Evolutionary conservation across 2,329 filamentous ascomycete species (phyloP).

Genomic region (Aspergillus sp.): DNA sequence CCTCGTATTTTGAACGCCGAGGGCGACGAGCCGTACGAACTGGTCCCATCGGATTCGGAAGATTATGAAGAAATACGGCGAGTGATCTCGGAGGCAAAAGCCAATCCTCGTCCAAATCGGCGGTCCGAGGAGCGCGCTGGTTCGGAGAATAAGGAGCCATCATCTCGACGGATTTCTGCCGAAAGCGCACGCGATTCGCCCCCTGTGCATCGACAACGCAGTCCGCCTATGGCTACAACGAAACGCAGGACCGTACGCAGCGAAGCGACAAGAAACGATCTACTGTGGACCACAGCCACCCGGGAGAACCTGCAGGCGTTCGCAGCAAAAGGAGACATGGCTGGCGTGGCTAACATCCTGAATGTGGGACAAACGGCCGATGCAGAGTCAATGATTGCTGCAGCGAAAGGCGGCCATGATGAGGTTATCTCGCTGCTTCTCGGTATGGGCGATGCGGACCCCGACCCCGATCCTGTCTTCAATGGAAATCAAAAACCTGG

Average conservation of each 20-base stretch:
- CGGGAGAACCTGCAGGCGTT: conserved; percentile 48
- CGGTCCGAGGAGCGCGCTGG: conserved; percentile 42
- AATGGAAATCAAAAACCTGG: conserved; percentile 56
- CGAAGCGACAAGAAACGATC: conserved; percentile 49
- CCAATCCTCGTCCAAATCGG: conserved; percentile 50
- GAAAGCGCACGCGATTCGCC: conserved; percentile 46
- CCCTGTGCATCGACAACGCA: conserved; percentile 37
- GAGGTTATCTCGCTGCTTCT: conserved; percentile 77
- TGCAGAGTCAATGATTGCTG: conserved; percentile 82
- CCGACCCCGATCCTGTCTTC: conserved; percentile 66
- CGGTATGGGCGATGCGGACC: conserved; percentile 63
- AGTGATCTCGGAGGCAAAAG: conserved; percentile 63
- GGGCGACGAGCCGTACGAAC: conserved; percentile 85
- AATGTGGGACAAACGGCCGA: conserved; percentile 60
- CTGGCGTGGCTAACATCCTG: conserved; percentile 48
- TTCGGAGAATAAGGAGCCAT: conserved; percentile 32
- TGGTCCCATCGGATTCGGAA: conserved; percentile 71
- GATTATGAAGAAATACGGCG: conserved; percentile 76
- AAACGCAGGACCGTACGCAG: conserved; percentile 48
- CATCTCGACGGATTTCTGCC: conserved; percentile 43
- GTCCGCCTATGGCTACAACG: conserved; percentile 34
- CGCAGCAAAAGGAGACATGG: conserved; percentile 49
- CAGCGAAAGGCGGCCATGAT: conserved; percentile 86
- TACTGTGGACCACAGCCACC: conserved; percentile 51
- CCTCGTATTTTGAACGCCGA: conserved; percentile 88